Percentiles rank a stretch among this genome's conserved stretches.
Conservation (phyloP, 2,329 filamentous ascomycete genomes). For the Cladobotryum mycophilum region DNA sequence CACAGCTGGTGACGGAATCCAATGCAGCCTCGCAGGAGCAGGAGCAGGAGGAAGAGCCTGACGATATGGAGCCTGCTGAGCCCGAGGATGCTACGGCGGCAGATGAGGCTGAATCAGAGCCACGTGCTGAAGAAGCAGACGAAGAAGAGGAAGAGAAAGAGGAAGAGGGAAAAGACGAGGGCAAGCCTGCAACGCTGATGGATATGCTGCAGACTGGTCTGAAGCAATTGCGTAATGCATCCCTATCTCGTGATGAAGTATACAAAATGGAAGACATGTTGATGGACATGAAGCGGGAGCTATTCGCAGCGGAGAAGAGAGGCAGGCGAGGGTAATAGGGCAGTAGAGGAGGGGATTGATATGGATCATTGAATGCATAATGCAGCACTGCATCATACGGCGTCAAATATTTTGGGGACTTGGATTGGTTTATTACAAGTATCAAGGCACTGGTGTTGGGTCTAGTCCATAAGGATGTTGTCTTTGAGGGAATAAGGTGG, state of each 20-base stretch:
- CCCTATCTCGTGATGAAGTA: slow-evolving; percentile 59
- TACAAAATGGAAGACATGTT: slow-evolving; percentile 69
- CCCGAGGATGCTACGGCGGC: slow-evolving; percentile 1
- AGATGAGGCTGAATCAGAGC: slow-evolving; percentile 6
- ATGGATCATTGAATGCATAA: slow-evolving; percentile 13
- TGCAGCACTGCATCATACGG: slow-evolving; percentile 8
- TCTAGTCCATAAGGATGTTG: neutral
- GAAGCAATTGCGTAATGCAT: slow-evolving; percentile 50
- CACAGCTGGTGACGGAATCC: slow-evolving; percentile 36
- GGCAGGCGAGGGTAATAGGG: slow-evolving; percentile 28
- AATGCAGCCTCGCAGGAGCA: slow-evolving; percentile 31
- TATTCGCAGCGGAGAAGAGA: slow-evolving; percentile 64
- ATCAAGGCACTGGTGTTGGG: neutral
- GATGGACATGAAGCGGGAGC: slow-evolving; percentile 69
- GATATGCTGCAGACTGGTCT: slow-evolving; percentile 36
- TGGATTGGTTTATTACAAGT: too few species aligned
- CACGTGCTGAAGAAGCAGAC: slow-evolving; percentile 5
- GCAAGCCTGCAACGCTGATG: slow-evolving; percentile 22
- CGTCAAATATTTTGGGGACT: slow-evolving; percentile 1
- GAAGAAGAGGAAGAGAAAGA: neutral
- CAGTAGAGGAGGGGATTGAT: slow-evolving; percentile 17
- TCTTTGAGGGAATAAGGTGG: too few species aligned
- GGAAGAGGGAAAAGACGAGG: neutral
- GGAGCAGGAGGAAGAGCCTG: slow-evolving; percentile 1
- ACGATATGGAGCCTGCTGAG: neutral